Conservation (phyloP, 768 basidiomycete genomes). For the Naganishia friedmannii region DNA sequence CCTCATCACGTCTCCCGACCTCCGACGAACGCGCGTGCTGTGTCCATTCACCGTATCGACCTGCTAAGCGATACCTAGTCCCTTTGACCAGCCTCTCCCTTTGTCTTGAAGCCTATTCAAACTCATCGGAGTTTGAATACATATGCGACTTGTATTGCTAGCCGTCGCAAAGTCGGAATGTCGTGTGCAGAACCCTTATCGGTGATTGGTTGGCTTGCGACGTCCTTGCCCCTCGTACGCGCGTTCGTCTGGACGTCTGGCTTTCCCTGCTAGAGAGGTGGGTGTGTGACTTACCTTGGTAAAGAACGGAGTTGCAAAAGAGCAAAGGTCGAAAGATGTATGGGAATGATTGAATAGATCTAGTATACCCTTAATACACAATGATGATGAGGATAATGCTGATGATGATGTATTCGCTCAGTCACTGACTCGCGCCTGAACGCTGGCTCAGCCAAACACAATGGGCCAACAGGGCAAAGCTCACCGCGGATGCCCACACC, state of each 20-base stretch:
- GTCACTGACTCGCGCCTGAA: not conserved
- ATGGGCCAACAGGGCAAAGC: constrained; percentile 2
- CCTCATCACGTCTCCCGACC: not conserved
- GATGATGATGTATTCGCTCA: constrained; percentile 24
- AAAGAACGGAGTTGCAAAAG: not conserved
- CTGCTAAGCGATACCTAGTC: not conserved
- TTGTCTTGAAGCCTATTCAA: not conserved
- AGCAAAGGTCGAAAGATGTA: constrained; percentile 3
- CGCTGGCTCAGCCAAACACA: constrained; percentile 2
- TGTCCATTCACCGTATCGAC: not conserved
- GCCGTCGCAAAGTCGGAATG: not conserved
- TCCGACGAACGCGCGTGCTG: not conserved
- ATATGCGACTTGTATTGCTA: not conserved
- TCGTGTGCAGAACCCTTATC: constrained; percentile 6
- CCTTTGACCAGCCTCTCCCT: not conserved
- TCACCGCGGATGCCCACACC: not conserved
- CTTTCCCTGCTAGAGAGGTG: not conserved
- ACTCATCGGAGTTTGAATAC: not conserved
- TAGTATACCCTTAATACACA: not conserved
- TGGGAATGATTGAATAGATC: constrained; percentile 4
- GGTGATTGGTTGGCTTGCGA: constrained; percentile 8
- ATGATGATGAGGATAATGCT: constrained; percentile 7
- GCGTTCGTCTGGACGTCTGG: not conserved
- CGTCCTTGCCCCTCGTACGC: constrained; percentile 5
- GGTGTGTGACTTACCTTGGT: constrained; percentile 17